Evolutionary conservation across 106 monocot species (phyloP), one percentile per base, ranked within the genome.

Genomic region (Apostasia shenzhenica): DNA sequence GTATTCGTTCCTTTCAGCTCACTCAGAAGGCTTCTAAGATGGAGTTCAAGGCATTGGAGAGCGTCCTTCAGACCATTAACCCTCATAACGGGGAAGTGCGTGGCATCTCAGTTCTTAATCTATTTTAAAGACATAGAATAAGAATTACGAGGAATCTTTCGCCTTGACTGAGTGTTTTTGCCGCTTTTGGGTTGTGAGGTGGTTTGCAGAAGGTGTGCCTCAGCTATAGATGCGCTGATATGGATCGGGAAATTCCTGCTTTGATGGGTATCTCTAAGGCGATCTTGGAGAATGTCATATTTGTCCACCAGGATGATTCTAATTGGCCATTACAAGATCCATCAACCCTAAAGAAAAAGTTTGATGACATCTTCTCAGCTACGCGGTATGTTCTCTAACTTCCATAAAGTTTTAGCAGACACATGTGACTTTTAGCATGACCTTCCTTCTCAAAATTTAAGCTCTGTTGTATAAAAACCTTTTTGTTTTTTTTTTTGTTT

Each of bases 21-120:
- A 93, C 97, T 0, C 97, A 99, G 76, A 99, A 99, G 81, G 90
- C 92, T 3, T 99, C 97, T 6, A 99, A 93, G 76, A 85, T 99
- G 97, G 97, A 99, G 87, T 99, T 92, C 76, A 99, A 99, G 78
- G 97, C 97, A 55, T 85, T 99, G 45, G 97, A 99, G 75, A 99
- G 97, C 56, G 97, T 99, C n/a, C 85, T 99, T 14, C 97, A 99
- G 83, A 99, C 97, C 11, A 99, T 99, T 69, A 99, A 90, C 55
- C 97, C 97, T 2, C 84, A 92, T 70, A 85, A 87, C 8, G 97
- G 92, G 14, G 97, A 99, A 86, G 95, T 91, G 26, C 48, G 46
- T 37, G 26, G 46, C 41, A 48, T 41, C 1, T 47, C 41, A 66
- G 49, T 57, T 7, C 60, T 40, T 46, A 4, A 56, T 8, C 59